Conservation (phyloP, 2,329 filamentous ascomycete genomes). For the Parastagonospora avenae region DNA sequence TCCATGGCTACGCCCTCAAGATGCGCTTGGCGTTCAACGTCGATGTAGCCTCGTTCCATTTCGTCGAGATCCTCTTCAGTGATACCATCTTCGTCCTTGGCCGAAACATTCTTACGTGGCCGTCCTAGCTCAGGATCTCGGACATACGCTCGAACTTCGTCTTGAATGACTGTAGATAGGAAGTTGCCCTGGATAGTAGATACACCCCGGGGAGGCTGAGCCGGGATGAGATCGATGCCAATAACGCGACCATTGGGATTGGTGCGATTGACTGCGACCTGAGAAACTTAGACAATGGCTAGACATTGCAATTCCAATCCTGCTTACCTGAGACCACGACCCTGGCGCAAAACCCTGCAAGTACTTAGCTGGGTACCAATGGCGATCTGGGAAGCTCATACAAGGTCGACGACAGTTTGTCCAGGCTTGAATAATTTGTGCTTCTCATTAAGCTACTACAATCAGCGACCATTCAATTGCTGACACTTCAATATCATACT, state of each 20-base stretch:
- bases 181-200: conserved; percentile 96
- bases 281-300: conserved; percentile 8
- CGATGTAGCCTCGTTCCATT: conserved; percentile 65
- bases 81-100: conserved; percentile 30
- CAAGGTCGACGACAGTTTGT: conserved; percentile 88
- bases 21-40: conserved; percentile 62
- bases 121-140: conserved; percentile 65
- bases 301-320: not conserved
- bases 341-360: conserved; percentile 73
- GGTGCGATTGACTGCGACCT: conserved; percentile 83
- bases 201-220: conserved; percentile 88
- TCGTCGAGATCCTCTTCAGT: conserved; percentile 50
- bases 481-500: conserved; percentile 52
- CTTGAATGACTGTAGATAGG: conserved; percentile 73
- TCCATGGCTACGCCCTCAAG: conserved; percentile 34
- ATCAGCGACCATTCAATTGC: conserved; percentile 16
- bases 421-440: conserved; percentile 78
- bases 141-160: conserved; percentile 77
- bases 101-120: conserved; percentile 43
- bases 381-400: conserved; percentile 43
- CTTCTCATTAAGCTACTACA: conserved; percentile 74
- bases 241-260: conserved; percentile 78
- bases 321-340: conserved; percentile 62
- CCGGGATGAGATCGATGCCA: conserved; percentile 92
- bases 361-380: conserved; percentile 17